Base-by-base conservation (phyloP, 805 yeast genomes). In the Candida vaughaniae region DNA sequence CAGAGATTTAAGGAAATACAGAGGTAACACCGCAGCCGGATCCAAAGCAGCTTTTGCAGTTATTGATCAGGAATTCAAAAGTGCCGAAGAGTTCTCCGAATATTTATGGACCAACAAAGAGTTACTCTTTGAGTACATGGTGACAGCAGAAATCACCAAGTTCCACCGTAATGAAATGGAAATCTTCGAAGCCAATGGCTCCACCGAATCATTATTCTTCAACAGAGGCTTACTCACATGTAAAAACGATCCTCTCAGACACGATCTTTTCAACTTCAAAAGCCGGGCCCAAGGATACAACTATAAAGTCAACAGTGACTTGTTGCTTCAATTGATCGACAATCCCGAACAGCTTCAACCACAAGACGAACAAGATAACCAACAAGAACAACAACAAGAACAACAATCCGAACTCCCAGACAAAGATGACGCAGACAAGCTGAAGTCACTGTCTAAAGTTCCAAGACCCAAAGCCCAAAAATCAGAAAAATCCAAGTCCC, bases 121-220 rank as follows among this genome's bases (percentile, higher is more conserved):
- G 3, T 33, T 60, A 16, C 53, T 65, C 29, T 39, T 52, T 25
- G 64, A 60, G 31, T 66, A 53, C 38, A 43, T 56, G 12, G 37
- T 51, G 17, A 51, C 62, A 4, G 46, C 53, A 9, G 60, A 58
- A 15, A 39, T 61, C 22, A 66, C 73, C 3, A 36, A 45, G 8
- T 52, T 61, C 30, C 73, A 67, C 40, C 62, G 56, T 33, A 37
- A 47, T 3, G 71, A 67, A 43, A 52, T 62, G 37, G 25, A 32
- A 7, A 35, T 20, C 3, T 31, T 52, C 16, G 28, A 46, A 9
- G 39, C 41, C 14, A 52, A 46, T 3, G 41, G 52, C 29, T 42
- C 59, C 16, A 53, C 64, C 6, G 35, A 47, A 29, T 15, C 20
- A 12, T 18, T 55, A n/a, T 38, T 53, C 22, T 39, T 50, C 16